phyloP scores from a whole-genome alignment of 768 basidiomycete genomes.

The Lactarius vividus region DNA sequence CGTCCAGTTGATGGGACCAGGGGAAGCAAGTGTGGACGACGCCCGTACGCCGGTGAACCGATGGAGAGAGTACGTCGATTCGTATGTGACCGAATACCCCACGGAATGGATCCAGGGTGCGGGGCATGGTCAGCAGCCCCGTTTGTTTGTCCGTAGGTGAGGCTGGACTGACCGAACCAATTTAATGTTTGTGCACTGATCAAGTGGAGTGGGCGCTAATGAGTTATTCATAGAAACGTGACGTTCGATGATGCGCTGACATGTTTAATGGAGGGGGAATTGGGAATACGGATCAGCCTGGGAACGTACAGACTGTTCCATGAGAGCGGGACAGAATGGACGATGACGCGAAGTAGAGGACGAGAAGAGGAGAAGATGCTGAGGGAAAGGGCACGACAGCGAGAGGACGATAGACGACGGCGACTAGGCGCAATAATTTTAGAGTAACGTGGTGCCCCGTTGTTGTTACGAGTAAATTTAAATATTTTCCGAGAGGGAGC shows the following conservation, averaged over 20 bases:
- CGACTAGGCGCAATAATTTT: conserved; percentile 18
- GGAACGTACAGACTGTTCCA: conserved; percentile 70
- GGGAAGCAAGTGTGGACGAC: conserved; percentile 64
- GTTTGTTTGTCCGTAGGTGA: conserved; percentile 21
- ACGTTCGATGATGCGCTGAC: conserved; percentile 36
- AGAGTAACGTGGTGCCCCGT: background rate
- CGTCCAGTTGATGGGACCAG: conserved; percentile 56
- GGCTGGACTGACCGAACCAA: background rate
- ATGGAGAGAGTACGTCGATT: conserved; percentile 74
- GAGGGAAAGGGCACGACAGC: conserved; percentile 40
- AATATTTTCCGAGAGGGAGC: too few species aligned
- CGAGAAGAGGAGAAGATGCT: conserved; percentile 37
- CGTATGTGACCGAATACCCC: conserved; percentile 65
- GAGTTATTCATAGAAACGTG: conserved; percentile 53
- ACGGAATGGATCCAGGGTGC: conserved; percentile 65
- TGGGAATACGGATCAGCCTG: conserved; percentile 54
- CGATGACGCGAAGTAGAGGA: conserved; percentile 42
- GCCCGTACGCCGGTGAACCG: conserved; percentile 49
- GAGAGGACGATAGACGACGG: conserved; percentile 58
- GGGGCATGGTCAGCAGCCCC: conserved; percentile 37
- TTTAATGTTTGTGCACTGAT: conserved; percentile 1
- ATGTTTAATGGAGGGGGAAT: conserved; percentile 38
- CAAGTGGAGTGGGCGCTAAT: conserved; percentile 14
- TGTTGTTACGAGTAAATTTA: background rate
- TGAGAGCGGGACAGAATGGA: conserved; percentile 63